Percentiles rank a stretch among this genome's conserved stretches.
These are phyloP conservation scores for Phialocephala subalpina DNA, from an alignment of 2,329 filamentous ascomycete species.

Conservation along the genomic window DNA sequence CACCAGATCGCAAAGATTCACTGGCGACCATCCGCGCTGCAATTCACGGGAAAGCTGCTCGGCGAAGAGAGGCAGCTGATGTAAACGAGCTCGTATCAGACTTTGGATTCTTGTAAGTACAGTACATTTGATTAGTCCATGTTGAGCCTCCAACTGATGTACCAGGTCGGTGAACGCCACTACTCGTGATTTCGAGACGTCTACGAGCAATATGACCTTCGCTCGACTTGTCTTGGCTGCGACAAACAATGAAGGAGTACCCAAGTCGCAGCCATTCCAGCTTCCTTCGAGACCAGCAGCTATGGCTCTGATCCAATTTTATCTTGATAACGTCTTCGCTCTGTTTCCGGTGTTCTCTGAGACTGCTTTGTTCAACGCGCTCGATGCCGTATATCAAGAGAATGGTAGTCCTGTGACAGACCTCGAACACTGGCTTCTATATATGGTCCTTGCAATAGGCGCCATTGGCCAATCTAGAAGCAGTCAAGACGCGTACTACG, in stretches of 20 bases:
- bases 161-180: conserved; percentile 90
- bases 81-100: conserved; percentile 93
- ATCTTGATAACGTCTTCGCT: conserved; percentile 82
- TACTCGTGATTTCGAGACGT: conserved; percentile 90
- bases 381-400: conserved; percentile 83
- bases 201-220: conserved; percentile 90
- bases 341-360: conserved; percentile 87
- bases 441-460: conserved; percentile 88
- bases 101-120: conserved; percentile 83
- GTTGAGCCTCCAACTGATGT: conserved; percentile 20
- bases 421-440: conserved; percentile 85
- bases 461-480: conserved; percentile 77
- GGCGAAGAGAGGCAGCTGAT: conserved; percentile 78
- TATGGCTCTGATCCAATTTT: conserved; percentile 78
- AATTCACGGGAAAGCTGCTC: conserved; percentile 70
- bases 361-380: conserved; percentile 75
- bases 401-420: conserved; percentile 65
- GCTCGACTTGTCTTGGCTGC: conserved; percentile 88
- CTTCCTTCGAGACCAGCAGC: conserved; percentile 78
- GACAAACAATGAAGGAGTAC: conserved; percentile 76
- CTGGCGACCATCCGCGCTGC: conserved; percentile 67
- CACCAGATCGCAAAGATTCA: conserved; percentile 68
- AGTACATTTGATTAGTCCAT: conserved; percentile 1
- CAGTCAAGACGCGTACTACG: conserved; percentile 70
- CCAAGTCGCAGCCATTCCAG: conserved; percentile 63